Base-by-base conservation (phyloP, 805 yeast species). In the Debaryomyces castellii region DNA sequence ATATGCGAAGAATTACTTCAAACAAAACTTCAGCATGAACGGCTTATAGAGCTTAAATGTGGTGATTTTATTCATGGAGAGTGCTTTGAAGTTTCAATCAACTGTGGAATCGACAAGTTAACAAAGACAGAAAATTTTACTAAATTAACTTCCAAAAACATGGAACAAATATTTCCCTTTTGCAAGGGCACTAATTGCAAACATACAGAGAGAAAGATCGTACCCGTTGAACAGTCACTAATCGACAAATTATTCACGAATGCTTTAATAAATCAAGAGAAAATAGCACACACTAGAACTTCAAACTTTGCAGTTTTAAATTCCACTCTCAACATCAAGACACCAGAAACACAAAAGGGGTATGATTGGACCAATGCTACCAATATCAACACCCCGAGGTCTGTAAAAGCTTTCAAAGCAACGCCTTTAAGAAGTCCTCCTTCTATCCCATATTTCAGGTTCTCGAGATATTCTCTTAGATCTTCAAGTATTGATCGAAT, bases 51-150 rank as follows among this genome's bases (percentile, higher is more conserved):
- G 45, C 63, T 83, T 25, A 60, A 59, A 33, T 83, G 89, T 62
- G 77, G 74, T 1, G 87, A 83, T 56, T 60, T 66, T 37, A 67
- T 74, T 33, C 89, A 83, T 57, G 83, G 80, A 42, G 80, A 81
- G 45, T 83, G 89, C 56, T 66, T 82, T 12, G 47, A 63, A 2
- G 57, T 80, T 2, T 38, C 50, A 3, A 39, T 48, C 20, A 35
- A 47, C 20, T 43, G 38, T 28, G 45, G 40, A 39, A 35, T 47
- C 16, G 46, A 47, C 10, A 43, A 22, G 23, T 28, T 44, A n/a
- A 14, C 41, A 3, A 34, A 41, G 6, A 35, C 16, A 5, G 20
- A 23, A 17, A 36, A 40, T 14, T 32, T 22, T n/a, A 18, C 24
- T 8, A 22, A 37, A 23, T 22, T 23, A 9, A 14, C 27, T 3